Conservation (phyloP, 2,329 filamentous ascomycete genomes). For the Aspergillus sp. region DNA sequence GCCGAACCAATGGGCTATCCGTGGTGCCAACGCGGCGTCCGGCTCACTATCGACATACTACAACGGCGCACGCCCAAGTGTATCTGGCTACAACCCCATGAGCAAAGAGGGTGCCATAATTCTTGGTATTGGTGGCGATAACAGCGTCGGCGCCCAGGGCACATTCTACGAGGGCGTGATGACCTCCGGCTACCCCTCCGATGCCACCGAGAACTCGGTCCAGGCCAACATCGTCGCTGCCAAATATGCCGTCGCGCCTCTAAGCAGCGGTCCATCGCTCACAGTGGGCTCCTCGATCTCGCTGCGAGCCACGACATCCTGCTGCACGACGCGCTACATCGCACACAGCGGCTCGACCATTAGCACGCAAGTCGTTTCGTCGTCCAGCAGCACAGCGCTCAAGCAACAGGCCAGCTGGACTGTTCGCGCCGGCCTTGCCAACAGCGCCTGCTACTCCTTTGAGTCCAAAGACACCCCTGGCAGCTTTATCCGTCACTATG, state of each 20-base stretch:
- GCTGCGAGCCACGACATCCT: slow-evolving; percentile 54
- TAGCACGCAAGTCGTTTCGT: slow-evolving; percentile 55
- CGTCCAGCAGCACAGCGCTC: slow-evolving; percentile 49
- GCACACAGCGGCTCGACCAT: slow-evolving; percentile 52
- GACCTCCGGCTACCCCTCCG: slow-evolving; percentile 60
- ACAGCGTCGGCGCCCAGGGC: slow-evolving; percentile 57
- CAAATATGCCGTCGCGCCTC: slow-evolving; percentile 48
- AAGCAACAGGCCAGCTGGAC: slow-evolving; percentile 55
- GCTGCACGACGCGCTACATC: slow-evolving; percentile 55
- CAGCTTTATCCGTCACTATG: slow-evolving; percentile 56
- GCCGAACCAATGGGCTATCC: slow-evolving; percentile 57
- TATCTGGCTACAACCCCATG: slow-evolving; percentile 59
- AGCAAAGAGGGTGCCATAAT: slow-evolving; percentile 63
- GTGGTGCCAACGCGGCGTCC: slow-evolving; percentile 55
- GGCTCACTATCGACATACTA: slow-evolving; percentile 59
- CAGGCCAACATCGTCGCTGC: slow-evolving; percentile 61
- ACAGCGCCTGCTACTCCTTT: slow-evolving; percentile 59
- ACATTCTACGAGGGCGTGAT: slow-evolving; percentile 66
- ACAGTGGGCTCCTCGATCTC: slow-evolving; percentile 52
- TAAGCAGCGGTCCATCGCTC: slow-evolving; percentile 50
- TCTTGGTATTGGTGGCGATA: slow-evolving; percentile 70
- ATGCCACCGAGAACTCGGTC: slow-evolving; percentile 56
- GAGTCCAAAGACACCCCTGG: slow-evolving; percentile 59
- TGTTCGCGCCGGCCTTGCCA: slow-evolving; percentile 54
- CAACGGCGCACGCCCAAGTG: slow-evolving; percentile 53